phyloP scores from a whole-genome alignment of 257 asterid genomes.

The Buddleja alternifolia region DNA sequence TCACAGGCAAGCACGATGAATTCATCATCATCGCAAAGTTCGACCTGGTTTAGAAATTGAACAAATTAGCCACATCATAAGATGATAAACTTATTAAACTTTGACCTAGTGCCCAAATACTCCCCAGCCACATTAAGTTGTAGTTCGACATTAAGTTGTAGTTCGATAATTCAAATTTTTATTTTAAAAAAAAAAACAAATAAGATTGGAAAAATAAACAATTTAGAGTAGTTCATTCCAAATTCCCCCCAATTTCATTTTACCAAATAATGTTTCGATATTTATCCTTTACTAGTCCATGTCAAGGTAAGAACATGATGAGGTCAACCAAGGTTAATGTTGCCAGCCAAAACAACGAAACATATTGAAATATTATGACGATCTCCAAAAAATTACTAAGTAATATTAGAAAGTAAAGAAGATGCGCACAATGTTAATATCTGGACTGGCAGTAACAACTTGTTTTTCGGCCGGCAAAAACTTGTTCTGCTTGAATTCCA shows the following conservation, averaged over 20 bases:
- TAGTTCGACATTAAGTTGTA: too few relatives aligned
- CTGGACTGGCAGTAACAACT: slow-evolving; percentile 71
- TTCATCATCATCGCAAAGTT: slow-evolving; percentile 66
- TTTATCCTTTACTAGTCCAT: background rate
- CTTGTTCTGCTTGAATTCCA: slow-evolving; percentile 82
- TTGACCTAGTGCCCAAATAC: background rate
- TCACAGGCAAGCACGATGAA: slow-evolving; percentile 73
- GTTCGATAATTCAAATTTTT: too few relatives aligned
- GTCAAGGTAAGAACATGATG: background rate
- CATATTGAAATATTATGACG: background rate
- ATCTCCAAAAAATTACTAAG: background rate
- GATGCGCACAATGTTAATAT: slow-evolving; percentile 53
- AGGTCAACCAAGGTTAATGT: too few relatives aligned
- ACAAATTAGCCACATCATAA: slow-evolving; percentile 1
- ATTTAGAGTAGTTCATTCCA: too few relatives aligned
- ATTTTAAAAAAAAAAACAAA: too few relatives aligned
- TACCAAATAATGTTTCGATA: too few relatives aligned
- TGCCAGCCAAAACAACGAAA: background rate
- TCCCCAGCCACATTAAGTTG: too few relatives aligned
- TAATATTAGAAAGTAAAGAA: background rate
- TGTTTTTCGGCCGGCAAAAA: slow-evolving; percentile 68
- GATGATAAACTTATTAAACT: background rate
- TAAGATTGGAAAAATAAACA: too few relatives aligned
- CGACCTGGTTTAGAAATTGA: slow-evolving; percentile 45
- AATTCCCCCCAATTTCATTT: too few relatives aligned